phyloP scores from a whole-genome alignment of 805 yeast species.

The Clavispora asparagi region DNA sequence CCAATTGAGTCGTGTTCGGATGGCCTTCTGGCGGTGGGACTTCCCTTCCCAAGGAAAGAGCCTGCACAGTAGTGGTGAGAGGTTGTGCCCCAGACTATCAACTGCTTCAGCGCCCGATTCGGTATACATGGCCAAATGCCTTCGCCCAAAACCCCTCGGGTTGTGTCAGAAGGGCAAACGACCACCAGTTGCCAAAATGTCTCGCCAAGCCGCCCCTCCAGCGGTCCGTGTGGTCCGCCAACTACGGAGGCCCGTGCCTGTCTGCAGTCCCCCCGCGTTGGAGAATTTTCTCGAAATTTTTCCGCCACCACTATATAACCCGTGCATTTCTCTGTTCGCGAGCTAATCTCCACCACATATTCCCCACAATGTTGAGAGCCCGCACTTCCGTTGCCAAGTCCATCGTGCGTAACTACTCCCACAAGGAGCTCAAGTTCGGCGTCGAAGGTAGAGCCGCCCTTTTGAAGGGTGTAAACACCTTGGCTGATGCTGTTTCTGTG shows the following conservation, averaged over 20 bases:
- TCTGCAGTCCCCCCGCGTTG: conserved; percentile 3
- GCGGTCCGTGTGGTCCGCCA: not conserved
- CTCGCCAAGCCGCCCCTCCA: not conserved
- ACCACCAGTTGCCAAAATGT: no score
- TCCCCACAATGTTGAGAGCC: conserved; percentile 42
- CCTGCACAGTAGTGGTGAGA: no score
- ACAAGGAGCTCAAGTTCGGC: conserved; percentile 94
- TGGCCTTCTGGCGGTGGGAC: no score
- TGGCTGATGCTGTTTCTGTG: conserved; percentile 94
- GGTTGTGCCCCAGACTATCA: no score
- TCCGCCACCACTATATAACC: conserved; percentile 5
- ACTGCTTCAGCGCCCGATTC: no score
- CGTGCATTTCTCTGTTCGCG: conserved; percentile 2
- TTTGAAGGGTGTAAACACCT: conserved; percentile 86
- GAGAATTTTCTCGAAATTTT: conserved; percentile 16
- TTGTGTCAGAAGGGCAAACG: no score
- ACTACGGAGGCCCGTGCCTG: not conserved
- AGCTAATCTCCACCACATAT: not conserved
- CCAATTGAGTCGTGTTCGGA: no score
- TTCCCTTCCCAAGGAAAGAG: no score
- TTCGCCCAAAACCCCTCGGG: no score
- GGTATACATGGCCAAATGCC: no score
- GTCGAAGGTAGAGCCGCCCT: conserved; percentile 96
- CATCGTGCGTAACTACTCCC: conserved; percentile 51
- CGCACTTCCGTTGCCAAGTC: conserved; percentile 39